These are phyloP conservation scores for Nidularia sp. DNA, from an alignment of 768 basidiomycete genomes.

Conservation along the genomic window DNA sequence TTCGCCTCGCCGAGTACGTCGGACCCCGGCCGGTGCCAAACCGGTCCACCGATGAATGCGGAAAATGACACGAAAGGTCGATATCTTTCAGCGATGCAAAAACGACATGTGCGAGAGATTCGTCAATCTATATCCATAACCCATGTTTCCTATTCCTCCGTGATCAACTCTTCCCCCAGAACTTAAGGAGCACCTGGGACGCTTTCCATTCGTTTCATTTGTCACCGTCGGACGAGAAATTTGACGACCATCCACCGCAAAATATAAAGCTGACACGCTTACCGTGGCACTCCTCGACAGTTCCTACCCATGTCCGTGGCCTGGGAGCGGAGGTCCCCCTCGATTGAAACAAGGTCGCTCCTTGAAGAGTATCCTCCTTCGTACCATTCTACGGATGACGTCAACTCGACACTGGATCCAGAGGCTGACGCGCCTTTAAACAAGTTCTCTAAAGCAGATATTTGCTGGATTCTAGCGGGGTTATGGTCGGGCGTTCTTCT, in stretches of 20 bases:
- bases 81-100: conserved; percentile 13
- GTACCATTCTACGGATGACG: conserved; percentile 41
- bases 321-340: conserved; percentile 33
- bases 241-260: conserved; percentile 11
- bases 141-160: conserved; percentile 25
- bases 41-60: conserved; percentile 38
- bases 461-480: conserved; percentile 69
- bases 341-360: conserved; percentile 54
- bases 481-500: conserved; percentile 83
- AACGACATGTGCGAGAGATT: conserved; percentile 32
- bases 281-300: conserved; percentile 12
- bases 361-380: conserved; percentile 45
- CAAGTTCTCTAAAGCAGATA: conserved; percentile 48
- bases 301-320: conserved; percentile 37
- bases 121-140: conserved; percentile 30
- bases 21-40: conserved; percentile 27
- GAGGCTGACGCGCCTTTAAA: conserved; percentile 30
- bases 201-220: conserved; percentile 23
- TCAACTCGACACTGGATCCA: conserved; percentile 21
- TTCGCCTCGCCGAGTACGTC: conserved; percentile 17
- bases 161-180: conserved; percentile 14
- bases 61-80: conserved; percentile 33
- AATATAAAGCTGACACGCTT: conserved; percentile 20
- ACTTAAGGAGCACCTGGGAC: conserved; percentile 8
- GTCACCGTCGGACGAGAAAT: conserved; percentile 28